Conservation (phyloP, 129 eudicot species). For the Rutidosis leptorrhynchoides region DNA sequence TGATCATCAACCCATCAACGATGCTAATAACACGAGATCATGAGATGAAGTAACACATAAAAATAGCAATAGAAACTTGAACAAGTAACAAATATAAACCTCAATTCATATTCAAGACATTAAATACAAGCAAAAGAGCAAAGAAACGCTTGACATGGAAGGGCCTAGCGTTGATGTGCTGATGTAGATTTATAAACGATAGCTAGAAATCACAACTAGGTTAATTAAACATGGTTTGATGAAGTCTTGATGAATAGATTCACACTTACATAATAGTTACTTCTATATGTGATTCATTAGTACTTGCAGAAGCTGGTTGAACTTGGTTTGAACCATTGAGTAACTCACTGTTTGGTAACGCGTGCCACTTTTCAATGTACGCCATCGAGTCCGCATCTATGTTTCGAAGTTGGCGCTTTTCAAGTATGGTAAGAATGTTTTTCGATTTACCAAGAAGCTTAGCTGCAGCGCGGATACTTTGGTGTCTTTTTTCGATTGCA, state of each 20-base stretch:
- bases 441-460: background rate
- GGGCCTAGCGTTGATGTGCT: too few species aligned
- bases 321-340: background rate
- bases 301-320: background rate
- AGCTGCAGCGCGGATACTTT: constrained; percentile 24
- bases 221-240: too few species aligned
- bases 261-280: constrained; percentile 10
- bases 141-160: too few species aligned
- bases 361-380: constrained; percentile 35
- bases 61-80: too few species aligned
- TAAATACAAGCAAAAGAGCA: too few species aligned
- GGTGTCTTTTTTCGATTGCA: constrained; percentile 34
- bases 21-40: too few species aligned
- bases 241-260: background rate
- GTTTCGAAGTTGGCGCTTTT: constrained; percentile 12
- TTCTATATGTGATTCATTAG: background rate
- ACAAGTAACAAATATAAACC: too few species aligned
- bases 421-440: constrained; percentile 15
- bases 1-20: too few species aligned
- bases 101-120: too few species aligned
- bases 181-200: too few species aligned
- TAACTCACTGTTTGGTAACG: constrained; percentile 2
- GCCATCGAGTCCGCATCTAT: constrained; percentile 15
- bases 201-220: too few species aligned
- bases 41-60: too few species aligned